Base-by-base conservation (phyloP, 1,284 basidiomycete genomes). In the Pseudozyma sp. region DNA sequence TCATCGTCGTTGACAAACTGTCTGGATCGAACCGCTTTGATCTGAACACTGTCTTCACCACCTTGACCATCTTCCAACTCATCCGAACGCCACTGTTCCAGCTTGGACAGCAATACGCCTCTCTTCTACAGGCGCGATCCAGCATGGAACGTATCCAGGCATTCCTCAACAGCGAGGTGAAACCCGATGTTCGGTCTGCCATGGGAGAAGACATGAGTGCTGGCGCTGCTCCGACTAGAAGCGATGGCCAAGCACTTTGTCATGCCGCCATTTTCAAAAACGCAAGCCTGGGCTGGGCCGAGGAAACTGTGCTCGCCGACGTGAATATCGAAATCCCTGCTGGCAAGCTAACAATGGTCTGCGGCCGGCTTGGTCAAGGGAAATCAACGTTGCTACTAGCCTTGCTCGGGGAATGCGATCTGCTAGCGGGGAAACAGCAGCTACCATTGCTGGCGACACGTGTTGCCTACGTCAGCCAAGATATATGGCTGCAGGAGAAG, bases 341-440 rank as follows among this genome's bases (percentile, higher is more conserved):
- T 10, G 59, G 61, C 24, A 10, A 54, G n/a, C 65, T 82, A 19
- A 79, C 71, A 5, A 69, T 84, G 45, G 63, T 84, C 19, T 81
- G 80, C 51, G 81, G 81, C 17, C 71, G 66, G 6, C 57, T 80
- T 1, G 82, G 82, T 16, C 56, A 75, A 7, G 82, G 82, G 14
- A 84, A 84, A 59, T 77, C 78, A 19, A 75, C 79, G 3, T 66
- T 83, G 10, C 56, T 84, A 6, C 67, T 66, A 19, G 78, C 77
- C 13, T 57, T 82, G 11, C 73, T 82, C 11, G 79, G 79, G 45
- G 81, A 84, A 51, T 69, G 68, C 34, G 72, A 81, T 42, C 31
- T 79, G 34, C 35, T 73, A 9, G 29, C 30, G 11, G 82, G 82
- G 7, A n/a, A 37, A 5, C 49, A 70, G 8, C 58, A 68, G 17